Evolutionary conservation across 2,329 filamentous ascomycete species (phyloP).

Genomic region (Scolecobasidium constrictum): DNA sequence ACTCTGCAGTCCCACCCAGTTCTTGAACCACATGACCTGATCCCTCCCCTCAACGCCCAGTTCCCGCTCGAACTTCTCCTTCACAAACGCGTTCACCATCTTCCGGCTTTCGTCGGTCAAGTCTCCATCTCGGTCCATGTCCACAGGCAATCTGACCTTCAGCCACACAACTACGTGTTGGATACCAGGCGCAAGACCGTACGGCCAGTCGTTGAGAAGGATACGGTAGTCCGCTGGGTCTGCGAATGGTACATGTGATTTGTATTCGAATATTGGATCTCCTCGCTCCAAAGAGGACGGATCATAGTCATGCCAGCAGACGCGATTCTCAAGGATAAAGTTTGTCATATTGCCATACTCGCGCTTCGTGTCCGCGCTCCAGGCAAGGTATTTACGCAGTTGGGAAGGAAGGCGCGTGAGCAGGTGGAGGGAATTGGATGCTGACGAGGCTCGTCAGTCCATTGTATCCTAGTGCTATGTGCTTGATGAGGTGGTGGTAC

Average conservation of each 20-base stretch:
- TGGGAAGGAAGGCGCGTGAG: slow-evolving; percentile 50
- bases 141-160: slow-evolving; percentile 22
- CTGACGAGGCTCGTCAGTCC: not conserved
- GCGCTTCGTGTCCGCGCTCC: slow-evolving; percentile 43
- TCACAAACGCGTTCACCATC: slow-evolving; percentile 16
- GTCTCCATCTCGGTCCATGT: slow-evolving; percentile 21
- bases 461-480: not conserved
- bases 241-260: slow-evolving; percentile 41
- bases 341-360: slow-evolving; percentile 45
- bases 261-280: slow-evolving; percentile 28
- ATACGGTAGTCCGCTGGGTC: slow-evolving; percentile 44
- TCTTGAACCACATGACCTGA: slow-evolving; percentile 54
- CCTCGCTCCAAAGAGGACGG: slow-evolving; percentile 8
- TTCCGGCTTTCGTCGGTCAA: slow-evolving; percentile 19
- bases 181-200: slow-evolving; percentile 44
- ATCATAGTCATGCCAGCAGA: slow-evolving; percentile 38
- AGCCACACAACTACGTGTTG: slow-evolving; percentile 47
- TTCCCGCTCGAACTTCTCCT: slow-evolving; percentile 5
- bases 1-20: slow-evolving; percentile 50
- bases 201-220: slow-evolving; percentile 53
- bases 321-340: slow-evolving; percentile 44
- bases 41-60: slow-evolving; percentile 27
- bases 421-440: slow-evolving; percentile 40
- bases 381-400: slow-evolving; percentile 48
- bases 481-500: slow-evolving; percentile 19